phyloP scores from a whole-genome alignment of 2,329 filamentous ascomycete species.

The Zymoseptoria crescenta region DNA sequence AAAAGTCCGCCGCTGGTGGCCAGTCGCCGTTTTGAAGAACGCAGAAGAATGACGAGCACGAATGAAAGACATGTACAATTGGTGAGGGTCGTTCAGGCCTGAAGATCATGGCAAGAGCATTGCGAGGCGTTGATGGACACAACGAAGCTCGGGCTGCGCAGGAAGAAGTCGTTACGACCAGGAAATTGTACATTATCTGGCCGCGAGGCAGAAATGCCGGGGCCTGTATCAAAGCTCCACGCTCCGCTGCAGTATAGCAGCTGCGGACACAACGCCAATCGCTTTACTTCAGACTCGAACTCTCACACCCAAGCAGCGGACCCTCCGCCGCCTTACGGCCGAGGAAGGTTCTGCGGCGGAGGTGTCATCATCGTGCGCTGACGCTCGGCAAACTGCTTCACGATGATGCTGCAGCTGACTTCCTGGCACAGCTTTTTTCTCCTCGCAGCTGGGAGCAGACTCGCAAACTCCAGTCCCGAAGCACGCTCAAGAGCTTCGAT shows the following conservation, averaged over 20 bases:
- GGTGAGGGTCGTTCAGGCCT: no score
- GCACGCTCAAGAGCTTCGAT: constrained; percentile 87
- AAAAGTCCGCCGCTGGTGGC: constrained; percentile 29
- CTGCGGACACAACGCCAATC: background rate
- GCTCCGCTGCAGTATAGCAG: constrained; percentile 6
- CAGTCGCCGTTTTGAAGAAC: constrained; percentile 15
- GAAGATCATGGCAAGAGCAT: background rate
- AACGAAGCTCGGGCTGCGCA: background rate
- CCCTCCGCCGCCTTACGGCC: constrained; percentile 9
- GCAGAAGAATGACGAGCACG: background rate
- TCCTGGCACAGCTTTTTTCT: constrained; percentile 78
- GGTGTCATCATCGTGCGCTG: constrained; percentile 40
- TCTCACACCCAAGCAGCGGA: background rate
- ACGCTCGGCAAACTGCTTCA: constrained; percentile 66
- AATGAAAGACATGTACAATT: background rate
- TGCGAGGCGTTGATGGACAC: constrained; percentile 7
- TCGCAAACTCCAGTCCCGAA: constrained; percentile 83
- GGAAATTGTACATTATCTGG: constrained; percentile 7
- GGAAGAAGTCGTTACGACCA: background rate
- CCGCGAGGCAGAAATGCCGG: background rate
- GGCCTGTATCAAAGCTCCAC: constrained; percentile 9
- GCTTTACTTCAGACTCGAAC: constrained; percentile 1
- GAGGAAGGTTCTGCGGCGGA: constrained; percentile 21
- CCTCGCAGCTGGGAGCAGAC: constrained; percentile 64
- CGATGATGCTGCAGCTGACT: constrained; percentile 71